These are phyloP conservation scores for Coemansia sp. DNA, from an alignment of 192 early-diverging fungal genomes.

Conservation along the genomic window DNA sequence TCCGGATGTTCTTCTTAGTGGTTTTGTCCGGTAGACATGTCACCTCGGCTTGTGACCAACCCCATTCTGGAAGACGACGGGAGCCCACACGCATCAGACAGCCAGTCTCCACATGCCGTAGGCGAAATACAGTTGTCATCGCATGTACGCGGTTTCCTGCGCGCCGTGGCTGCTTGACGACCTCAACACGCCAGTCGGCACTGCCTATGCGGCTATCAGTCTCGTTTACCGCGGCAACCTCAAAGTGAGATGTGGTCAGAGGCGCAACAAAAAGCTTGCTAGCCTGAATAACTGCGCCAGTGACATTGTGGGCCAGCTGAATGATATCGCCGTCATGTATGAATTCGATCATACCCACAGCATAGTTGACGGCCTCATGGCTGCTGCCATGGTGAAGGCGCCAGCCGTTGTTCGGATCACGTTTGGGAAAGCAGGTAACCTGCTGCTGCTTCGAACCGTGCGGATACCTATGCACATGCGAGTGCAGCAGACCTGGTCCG, in stretches of 20 bases:
- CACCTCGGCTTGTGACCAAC: constrained; percentile 80
- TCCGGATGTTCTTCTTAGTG: constrained; percentile 61
- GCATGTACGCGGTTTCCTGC: constrained; percentile 57
- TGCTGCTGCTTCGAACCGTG: constrained; percentile 75
- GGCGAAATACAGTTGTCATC: constrained; percentile 62
- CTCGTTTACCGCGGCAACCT: constrained; percentile 58
- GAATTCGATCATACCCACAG: constrained; percentile 54
- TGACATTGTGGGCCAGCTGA: constrained; percentile 67
- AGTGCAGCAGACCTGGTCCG: constrained; percentile 58
- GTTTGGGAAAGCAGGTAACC: constrained; percentile 79
- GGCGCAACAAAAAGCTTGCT: constrained; percentile 63
- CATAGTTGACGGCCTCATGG: constrained; percentile 44
- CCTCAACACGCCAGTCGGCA: constrained; percentile 62
- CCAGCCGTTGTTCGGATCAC: constrained; percentile 74
- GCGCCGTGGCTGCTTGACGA: constrained; percentile 51
- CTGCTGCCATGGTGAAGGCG: constrained; percentile 48
- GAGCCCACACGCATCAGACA: constrained; percentile 77
- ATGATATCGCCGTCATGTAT: constrained; percentile 76
- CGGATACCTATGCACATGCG: constrained; percentile 64
- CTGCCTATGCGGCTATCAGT: constrained; percentile 75
- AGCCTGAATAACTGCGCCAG: constrained; percentile 60
- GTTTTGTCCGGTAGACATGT: constrained; percentile 87
- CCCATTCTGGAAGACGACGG: constrained; percentile 82
- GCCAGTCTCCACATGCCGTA: constrained; percentile 75
- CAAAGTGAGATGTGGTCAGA: constrained; percentile 67